These are phyloP conservation scores for Wolfiporia cocos DNA, from an alignment of 1,284 basidiomycete genomes.

Conservation along the genomic window DNA sequence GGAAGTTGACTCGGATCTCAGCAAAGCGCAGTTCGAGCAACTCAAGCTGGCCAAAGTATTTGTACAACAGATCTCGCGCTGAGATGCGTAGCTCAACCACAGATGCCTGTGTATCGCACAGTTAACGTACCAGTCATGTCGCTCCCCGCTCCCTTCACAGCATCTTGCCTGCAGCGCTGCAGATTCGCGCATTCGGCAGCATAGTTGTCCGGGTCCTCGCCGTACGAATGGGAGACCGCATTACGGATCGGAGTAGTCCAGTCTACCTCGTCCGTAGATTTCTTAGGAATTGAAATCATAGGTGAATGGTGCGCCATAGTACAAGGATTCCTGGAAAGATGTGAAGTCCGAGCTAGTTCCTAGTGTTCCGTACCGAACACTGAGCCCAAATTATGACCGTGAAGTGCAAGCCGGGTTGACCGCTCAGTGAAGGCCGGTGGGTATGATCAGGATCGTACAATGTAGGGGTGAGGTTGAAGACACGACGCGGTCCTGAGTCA, in stretches of 20 bases:
- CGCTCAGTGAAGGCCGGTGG: too few species aligned
- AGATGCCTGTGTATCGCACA: too few species aligned
- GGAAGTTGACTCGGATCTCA: slow-evolving; percentile 93
- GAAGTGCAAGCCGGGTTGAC: too few species aligned
- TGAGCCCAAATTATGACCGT: too few species aligned
- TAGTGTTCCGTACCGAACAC: not conserved
- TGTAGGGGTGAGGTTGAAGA: too few species aligned
- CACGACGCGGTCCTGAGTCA: too few species aligned
- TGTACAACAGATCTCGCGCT: slow-evolving; percentile 94
- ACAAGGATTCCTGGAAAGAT: not conserved
- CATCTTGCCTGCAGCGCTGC: slow-evolving; percentile 91
- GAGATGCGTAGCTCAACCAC: too few species aligned
- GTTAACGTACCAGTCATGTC: slow-evolving; percentile 75
- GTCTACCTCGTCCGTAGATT: slow-evolving; percentile 82
- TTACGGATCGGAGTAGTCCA: slow-evolving; percentile 86
- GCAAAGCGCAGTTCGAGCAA: slow-evolving; percentile 95
- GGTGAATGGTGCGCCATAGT: slow-evolving; percentile 70
- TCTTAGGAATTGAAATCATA: slow-evolving; percentile 79
- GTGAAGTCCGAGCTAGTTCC: not conserved
- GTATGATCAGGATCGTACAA: too few species aligned
- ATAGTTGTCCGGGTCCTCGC: slow-evolving; percentile 89
- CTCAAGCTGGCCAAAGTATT: slow-evolving; percentile 99
- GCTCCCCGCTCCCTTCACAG: slow-evolving; percentile 90
- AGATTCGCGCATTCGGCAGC: slow-evolving; percentile 78
- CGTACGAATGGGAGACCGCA: slow-evolving; percentile 89